A percentile compares a stretch with the other conserved stretches of the same genome.
These are phyloP conservation scores for Diaporthe sp. DNA, from an alignment of 2,329 filamentous ascomycete species.

Conservation along the genomic window DNA sequence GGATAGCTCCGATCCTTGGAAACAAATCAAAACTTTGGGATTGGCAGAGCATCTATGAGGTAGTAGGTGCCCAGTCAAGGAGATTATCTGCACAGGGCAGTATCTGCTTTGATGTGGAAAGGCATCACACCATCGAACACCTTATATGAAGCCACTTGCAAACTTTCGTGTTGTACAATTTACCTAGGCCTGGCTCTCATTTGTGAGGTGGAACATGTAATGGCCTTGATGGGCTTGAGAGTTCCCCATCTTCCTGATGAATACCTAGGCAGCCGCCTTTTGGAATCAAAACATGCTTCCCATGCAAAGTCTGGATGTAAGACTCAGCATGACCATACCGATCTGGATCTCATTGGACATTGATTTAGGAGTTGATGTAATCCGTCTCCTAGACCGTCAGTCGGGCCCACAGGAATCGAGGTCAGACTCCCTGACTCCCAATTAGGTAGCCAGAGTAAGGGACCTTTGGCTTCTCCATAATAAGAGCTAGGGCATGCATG, in stretches of 20 bases:
- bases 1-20: not conserved
- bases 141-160: not conserved
- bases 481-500: not conserved
- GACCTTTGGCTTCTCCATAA: too few relatives aligned
- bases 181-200: too few relatives aligned
- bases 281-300: not conserved
- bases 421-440: constrained; percentile 20
- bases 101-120: not conserved
- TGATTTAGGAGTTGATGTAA: not conserved
- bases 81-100: not conserved
- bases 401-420: constrained; percentile 5
- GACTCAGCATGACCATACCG: not conserved
- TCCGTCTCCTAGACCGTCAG: not conserved
- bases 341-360: not conserved
- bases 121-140: not conserved
- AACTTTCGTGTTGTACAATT: not conserved
- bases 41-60: not conserved
- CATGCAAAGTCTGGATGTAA: not conserved
- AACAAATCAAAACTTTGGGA: not conserved
- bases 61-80: not conserved
- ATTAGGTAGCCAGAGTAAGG: constrained; percentile 16
- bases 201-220: not conserved
- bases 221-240: too few relatives aligned
- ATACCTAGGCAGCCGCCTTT: not conserved
- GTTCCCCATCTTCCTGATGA: not conserved